Base-by-base conservation (phyloP, 495 filamentous ascomycete genomes). In the Choiromyces venosus region DNA sequence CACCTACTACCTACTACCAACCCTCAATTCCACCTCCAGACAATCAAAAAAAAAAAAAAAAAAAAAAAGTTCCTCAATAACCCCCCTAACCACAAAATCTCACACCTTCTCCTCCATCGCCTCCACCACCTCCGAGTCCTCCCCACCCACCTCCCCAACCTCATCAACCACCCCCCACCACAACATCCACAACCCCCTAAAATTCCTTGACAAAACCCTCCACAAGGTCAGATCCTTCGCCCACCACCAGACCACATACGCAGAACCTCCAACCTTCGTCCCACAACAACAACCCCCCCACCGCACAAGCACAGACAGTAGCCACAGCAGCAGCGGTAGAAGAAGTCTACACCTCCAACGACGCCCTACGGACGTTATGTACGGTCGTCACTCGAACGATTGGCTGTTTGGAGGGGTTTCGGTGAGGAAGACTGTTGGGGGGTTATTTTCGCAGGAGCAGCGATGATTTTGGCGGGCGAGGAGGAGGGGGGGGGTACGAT, bases 341-440 rank as follows among this genome's bases (percentile, higher is more conserved):
- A n/a, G n/a, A n/a, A n/a, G n/a, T n/a, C n/a, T n/a, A n/a, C n/a
- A n/a, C n/a, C n/a, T 4, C n/a, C n/a, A 61, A 7, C n/a, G 52
- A 1, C 52, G 25, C 52, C 52, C 25, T 2, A 29, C 52, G 6
- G n/a, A 14, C 10, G 4, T 9, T 14, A 25, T 3, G 21, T 46
- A 35, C n/a, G 68, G 68, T 29, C 42, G 68, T 14, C 68, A 70
- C 25, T n/a, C 42, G 9, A 70, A 70, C 12, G 40, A 25, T 8
- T 70, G 68, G 68, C 12, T 70, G 6, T 70, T 70, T 25, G n/a
- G 68, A 4, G 68, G 68, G 2, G 25, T 70, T 5, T 70, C 68
- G 56, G 4, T 70, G 16, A n/a, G 68, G 16, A 52, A 14, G 10
- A 18, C 42, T 0, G 40, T 70, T 25, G 8, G 68, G 6, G 40